Conservation (phyloP, 495 filamentous ascomycete genomes). For the Tuber indicum region DNA sequence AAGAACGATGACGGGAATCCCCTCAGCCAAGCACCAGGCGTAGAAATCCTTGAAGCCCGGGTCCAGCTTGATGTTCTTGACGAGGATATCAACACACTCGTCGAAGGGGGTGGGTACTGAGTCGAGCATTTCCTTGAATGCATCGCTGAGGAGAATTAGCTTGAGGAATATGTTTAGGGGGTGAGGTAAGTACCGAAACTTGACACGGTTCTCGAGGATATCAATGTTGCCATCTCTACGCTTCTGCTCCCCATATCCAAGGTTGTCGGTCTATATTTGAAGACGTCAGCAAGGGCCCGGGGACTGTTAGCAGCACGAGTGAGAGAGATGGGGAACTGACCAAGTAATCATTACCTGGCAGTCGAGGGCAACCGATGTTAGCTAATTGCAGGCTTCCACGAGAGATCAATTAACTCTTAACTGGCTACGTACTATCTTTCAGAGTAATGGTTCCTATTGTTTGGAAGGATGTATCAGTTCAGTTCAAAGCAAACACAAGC, state of each 20-base stretch:
- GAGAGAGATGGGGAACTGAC: conserved; percentile 41
- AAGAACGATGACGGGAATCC: conserved; percentile 85
- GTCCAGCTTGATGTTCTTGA: conserved; percentile 80
- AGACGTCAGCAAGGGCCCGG: conserved; percentile 5
- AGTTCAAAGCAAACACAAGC: not conserved
- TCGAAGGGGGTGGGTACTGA: conserved; percentile 70
- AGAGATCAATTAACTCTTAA: not conserved
- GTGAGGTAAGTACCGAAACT: conserved; percentile 57
- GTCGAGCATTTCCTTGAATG: conserved; percentile 83
- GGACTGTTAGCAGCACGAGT: conserved; percentile 20
- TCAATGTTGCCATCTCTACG: conserved; percentile 58
- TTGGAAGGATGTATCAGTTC: conserved; percentile 5
- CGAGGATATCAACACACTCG: conserved; percentile 66
- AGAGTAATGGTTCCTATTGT: conserved; percentile 65
- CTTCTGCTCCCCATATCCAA: conserved; percentile 72
- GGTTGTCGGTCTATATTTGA: conserved; percentile 66
- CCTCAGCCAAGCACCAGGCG: conserved; percentile 67
- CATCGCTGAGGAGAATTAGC: conserved; percentile 50
- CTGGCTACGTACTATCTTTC: conserved; percentile 59
- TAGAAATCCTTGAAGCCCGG: conserved; percentile 80
- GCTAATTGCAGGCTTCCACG: conserved; percentile 14
- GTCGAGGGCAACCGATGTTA: not conserved
- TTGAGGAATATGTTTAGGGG: conserved; percentile 7
- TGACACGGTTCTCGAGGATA: conserved; percentile 58
- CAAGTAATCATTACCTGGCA: conserved; percentile 77